Base-by-base conservation (phyloP, 106 monocot genomes). In the Dioscorea alata region DNA sequence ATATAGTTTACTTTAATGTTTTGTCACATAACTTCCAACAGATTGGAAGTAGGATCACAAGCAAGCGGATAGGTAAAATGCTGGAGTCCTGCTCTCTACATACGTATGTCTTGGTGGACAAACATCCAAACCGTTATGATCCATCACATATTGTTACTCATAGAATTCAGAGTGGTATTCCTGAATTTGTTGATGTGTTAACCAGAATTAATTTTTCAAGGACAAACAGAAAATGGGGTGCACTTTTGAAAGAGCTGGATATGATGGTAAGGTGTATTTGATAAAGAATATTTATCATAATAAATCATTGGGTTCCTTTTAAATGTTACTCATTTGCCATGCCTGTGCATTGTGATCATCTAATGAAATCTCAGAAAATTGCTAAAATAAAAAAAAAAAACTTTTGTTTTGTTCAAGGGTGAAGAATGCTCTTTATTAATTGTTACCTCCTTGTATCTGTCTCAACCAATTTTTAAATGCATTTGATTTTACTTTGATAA, bases 1-100 rank as follows among this genome's bases (percentile, higher is more conserved):
- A 42, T 42, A 54, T 19, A 13, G 48, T 35, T 23, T 22, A 24
- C 4, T 48, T 57, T 48, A 20, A 23, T 67, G 54, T 53, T 59
- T 7, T 59, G 4, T 12, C 23, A 24, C 12, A 22, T 23, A 1
- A 59, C 5, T 9, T 59, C 4, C 8, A 63, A 67, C 82, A 96
- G 96, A 89, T 96, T 84, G 96, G 96, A 52, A 84, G 89, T 71
- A 86, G 82, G 75, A 73, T 96, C 63, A 91, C 91, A 51, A 92
- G 96, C 84, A 91, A 86, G 75, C 88, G 86, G 21, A 57, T 96
- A 52, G 31, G 65, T 63, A 82, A 89, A 59, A 82, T 86, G 13
- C 64, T 96, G 21, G 96, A 92, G 56, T 73, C 57, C 57, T 82
- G 69, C 42, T 74, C 69, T 56, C 88, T 80, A 63, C 48, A 50